Percentiles rank a stretch among this genome's conserved stretches.
Evolutionary conservation across 1,284 basidiomycete species (phyloP).

Genomic region (Rhodotorula sp.): DNA sequence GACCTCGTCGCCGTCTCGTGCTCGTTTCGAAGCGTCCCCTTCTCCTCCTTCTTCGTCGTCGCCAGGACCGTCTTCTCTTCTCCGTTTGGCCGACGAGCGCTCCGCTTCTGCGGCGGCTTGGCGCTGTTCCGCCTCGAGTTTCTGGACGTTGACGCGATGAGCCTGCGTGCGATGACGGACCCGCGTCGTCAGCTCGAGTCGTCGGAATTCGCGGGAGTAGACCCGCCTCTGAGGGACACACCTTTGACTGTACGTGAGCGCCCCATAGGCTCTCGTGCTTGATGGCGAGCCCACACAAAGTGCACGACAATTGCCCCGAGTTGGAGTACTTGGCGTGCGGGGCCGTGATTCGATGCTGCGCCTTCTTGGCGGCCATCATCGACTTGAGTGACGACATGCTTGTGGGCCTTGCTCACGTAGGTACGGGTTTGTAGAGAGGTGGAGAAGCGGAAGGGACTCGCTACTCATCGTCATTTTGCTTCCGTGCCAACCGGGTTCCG

Average conservation of each 20-base stretch:
- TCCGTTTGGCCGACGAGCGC: conserved; percentile 1
- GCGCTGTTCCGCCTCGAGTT: conserved; percentile 29
- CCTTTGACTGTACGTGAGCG: conserved; percentile 66
- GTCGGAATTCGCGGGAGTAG: no score
- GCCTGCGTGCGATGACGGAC: conserved; percentile 48
- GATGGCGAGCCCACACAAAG: conserved; percentile 61
- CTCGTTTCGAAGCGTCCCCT: not conserved
- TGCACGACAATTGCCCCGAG: conserved; percentile 61
- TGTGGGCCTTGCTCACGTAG: not conserved
- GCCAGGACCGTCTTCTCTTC: not conserved
- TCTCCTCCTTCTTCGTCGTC: conserved; percentile 1
- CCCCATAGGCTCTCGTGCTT: conserved; percentile 78
- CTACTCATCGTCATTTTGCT: no score
- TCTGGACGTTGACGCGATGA: conserved; percentile 41
- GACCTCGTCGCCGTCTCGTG: not conserved
- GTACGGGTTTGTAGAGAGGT: no score
- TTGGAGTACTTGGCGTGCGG: conserved; percentile 66
- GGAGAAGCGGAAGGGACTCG: no score
- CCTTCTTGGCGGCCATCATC: conserved; percentile 29
- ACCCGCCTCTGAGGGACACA: conserved; percentile 48
- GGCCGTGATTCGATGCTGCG: conserved; percentile 59
- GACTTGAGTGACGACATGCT: conserved; percentile 27
- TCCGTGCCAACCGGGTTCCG: no score
- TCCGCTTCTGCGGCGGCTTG: conserved; percentile 9
- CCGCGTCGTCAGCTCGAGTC: not conserved